These are phyloP conservation scores for Aureobasidium uvarum DNA, from an alignment of 2,329 filamentous ascomycete genomes.

Conservation along the genomic window DNA sequence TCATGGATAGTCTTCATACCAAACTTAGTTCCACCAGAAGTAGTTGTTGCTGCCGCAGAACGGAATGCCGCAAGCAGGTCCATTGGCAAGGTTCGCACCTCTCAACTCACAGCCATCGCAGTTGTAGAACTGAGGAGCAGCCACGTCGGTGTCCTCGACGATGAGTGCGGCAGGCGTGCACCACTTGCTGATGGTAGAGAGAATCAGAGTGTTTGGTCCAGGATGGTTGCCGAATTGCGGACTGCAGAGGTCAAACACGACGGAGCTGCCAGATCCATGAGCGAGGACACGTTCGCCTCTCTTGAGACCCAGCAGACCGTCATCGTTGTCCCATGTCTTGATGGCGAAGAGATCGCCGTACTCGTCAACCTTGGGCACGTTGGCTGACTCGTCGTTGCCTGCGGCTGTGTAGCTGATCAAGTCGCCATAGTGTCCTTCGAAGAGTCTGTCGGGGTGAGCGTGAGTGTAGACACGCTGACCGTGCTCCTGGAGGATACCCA, in stretches of 20 bases:
- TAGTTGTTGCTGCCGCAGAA: not conserved
- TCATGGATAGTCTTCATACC: not conserved
- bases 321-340: not conserved
- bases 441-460: not conserved
- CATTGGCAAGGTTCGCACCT: not conserved
- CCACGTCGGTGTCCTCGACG: not conserved
- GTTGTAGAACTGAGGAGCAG: conserved; percentile 13
- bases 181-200: not conserved
- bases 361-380: not conserved
- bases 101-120: conserved; percentile 8
- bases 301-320: not conserved
- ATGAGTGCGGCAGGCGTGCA: not conserved
- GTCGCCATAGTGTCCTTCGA: not conserved
- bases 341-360: conserved; percentile 3
- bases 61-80: not conserved
- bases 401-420: conserved; percentile 7
- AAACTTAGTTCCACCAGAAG: not conserved
- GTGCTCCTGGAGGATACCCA: not conserved
- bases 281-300: not conserved
- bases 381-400: not conserved
- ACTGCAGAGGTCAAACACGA: not conserved
- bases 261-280: not conserved
- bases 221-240: not conserved
- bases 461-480: conserved; percentile 9
- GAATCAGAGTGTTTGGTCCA: not conserved